Percentiles rank a stretch among this genome's conserved stretches.
Evolutionary conservation across 2,329 filamentous ascomycete genomes (phyloP).

Genomic region (Fusarium piperis): DNA sequence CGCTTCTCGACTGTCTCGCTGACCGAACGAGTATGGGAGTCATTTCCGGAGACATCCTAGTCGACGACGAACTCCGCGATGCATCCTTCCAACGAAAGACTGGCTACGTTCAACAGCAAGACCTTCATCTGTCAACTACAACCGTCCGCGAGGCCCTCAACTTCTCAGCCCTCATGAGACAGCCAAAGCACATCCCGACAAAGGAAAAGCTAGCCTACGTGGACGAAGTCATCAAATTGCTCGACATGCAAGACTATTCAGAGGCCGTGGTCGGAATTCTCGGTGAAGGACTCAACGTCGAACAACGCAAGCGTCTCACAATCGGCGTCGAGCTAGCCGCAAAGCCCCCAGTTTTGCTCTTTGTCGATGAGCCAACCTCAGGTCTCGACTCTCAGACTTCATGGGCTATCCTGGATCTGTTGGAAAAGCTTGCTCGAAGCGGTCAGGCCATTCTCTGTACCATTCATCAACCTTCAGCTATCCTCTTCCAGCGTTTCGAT

Average conservation of each 20-base stretch:
- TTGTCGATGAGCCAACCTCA: conserved; percentile 66
- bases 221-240: conserved; percentile 75
- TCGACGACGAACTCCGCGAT: conserved; percentile 71
- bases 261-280: conserved; percentile 69
- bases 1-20: conserved; percentile 82
- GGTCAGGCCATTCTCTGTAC: conserved; percentile 62
- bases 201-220: conserved; percentile 84
- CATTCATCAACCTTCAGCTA: conserved; percentile 61
- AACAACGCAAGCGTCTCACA: conserved; percentile 67
- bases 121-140: conserved; percentile 81
- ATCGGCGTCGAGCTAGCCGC: conserved; percentile 66
- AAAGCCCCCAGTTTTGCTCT: conserved; percentile 64
- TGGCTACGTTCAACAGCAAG: conserved; percentile 88
- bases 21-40: conserved; percentile 86
- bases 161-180: conserved; percentile 85
- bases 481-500: conserved; percentile 63
- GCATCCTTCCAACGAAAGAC: conserved; percentile 86
- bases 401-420: conserved; percentile 67
- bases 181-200: conserved; percentile 72
- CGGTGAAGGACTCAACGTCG: conserved; percentile 66
- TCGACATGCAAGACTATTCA: conserved; percentile 70
- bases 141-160: conserved; percentile 85
- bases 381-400: conserved; percentile 69
- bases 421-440: conserved; percentile 64
- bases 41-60: conserved; percentile 79